Conservation (phyloP, 495 filamentous ascomycete genomes). For the Aspergillus bertholletiae region DNA sequence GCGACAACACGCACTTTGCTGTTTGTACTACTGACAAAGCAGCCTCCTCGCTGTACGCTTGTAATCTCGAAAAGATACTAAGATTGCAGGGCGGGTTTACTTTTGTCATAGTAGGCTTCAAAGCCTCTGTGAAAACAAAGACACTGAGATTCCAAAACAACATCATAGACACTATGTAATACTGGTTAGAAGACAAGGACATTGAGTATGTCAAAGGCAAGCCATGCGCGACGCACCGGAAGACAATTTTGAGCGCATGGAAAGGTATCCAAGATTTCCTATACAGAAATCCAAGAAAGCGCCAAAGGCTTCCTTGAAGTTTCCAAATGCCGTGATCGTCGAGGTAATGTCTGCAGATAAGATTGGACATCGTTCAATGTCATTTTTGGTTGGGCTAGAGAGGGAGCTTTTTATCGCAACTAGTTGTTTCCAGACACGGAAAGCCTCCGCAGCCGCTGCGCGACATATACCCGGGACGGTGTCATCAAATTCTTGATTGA, state of each 20-base stretch:
- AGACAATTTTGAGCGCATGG: constrained; percentile 15
- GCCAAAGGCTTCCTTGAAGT: constrained; percentile 9
- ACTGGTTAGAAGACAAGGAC: neutral
- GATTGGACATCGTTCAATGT: neutral
- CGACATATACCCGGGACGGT: constrained; percentile 15
- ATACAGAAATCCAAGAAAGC: constrained; percentile 17
- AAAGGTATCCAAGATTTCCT: constrained; percentile 6
- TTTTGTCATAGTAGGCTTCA: constrained; percentile 1
- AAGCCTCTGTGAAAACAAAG: constrained; percentile 12
- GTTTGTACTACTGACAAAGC: neutral
- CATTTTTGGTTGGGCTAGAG: neutral
- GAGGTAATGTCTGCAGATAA: neutral
- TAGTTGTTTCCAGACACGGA: constrained; percentile 19
- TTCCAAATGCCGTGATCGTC: neutral
- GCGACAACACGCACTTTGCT: neutral
- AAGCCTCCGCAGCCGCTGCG: constrained; percentile 11
- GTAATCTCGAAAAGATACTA: neutral
- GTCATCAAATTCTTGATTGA: constrained; percentile 4
- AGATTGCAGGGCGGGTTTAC: neutral
- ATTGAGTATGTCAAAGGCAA: neutral
- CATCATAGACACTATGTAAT: constrained; percentile 11
- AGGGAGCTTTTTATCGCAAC: constrained; percentile 8
- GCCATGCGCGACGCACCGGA: constrained; percentile 10
- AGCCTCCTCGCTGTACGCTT: neutral
- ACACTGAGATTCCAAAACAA: constrained; percentile 19